These are phyloP conservation scores for Diaporthe sp. DNA, from an alignment of 2,329 filamentous ascomycete species.

Conservation along the genomic window DNA sequence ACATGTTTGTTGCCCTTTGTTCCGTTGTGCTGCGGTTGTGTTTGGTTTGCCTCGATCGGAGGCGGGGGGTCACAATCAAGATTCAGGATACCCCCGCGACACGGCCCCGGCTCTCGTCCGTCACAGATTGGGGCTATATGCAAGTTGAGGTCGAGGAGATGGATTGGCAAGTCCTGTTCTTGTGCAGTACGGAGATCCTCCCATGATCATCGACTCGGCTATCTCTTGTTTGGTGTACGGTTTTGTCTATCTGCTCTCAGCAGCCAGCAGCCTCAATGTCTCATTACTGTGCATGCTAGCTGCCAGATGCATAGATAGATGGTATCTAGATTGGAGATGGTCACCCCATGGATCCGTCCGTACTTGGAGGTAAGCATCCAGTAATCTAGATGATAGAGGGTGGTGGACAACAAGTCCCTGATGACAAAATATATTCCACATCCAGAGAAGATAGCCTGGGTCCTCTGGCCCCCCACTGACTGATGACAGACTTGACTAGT, in stretches of 20 bases:
- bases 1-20: conserved; percentile 34
- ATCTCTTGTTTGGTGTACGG: conserved; percentile 6
- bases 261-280: conserved; percentile 21
- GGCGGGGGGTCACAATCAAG: conserved; percentile 15
- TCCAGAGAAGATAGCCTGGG: not conserved
- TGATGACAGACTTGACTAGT: not conserved
- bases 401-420: not conserved
- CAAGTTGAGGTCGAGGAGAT: not conserved
- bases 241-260: conserved; percentile 3
- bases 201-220: conserved; percentile 15
- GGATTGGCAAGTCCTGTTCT: conserved; percentile 11
- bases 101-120: conserved; percentile 22
- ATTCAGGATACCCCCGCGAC: conserved; percentile 26
- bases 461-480: conserved; percentile 10
- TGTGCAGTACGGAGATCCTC: conserved; percentile 17
- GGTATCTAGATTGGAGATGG: not conserved
- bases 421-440: not conserved
- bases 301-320: not conserved
- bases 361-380: not conserved
- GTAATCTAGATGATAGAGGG: not conserved
- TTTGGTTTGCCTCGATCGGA: conserved; percentile 20
- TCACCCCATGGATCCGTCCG: not conserved
- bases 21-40: conserved; percentile 14
- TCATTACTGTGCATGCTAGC: not conserved
- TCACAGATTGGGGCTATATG: conserved; percentile 29